Evolutionary conservation across 495 filamentous ascomycete genomes (phyloP).

Genomic region (Penicillium maclennaniae): DNA sequence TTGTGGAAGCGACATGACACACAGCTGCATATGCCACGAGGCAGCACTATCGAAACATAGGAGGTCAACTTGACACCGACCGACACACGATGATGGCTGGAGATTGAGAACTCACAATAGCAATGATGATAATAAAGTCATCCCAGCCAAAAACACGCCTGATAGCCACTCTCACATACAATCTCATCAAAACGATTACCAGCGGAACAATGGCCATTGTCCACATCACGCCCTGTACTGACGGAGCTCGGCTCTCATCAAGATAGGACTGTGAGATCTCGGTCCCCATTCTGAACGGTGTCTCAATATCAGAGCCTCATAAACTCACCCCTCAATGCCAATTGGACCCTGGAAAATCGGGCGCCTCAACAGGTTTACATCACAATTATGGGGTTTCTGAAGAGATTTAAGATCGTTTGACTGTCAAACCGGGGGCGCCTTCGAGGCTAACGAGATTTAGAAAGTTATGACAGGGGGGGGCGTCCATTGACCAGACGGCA

Average conservation of each 20-base stretch:
- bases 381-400: background rate
- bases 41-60: constrained; percentile 6
- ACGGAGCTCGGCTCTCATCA: constrained; percentile 12
- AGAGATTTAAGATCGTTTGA: constrained; percentile 4
- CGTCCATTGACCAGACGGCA: background rate
- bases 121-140: constrained; percentile 21
- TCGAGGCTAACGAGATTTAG: background rate
- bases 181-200: constrained; percentile 18
- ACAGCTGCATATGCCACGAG: constrained; percentile 24
- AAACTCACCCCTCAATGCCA: background rate
- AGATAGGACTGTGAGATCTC: background rate
- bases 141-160: constrained; percentile 29
- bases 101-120: constrained; percentile 15
- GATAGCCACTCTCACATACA: constrained; percentile 22
- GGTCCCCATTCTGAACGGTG: background rate
- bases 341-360: background rate
- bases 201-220: constrained; percentile 20
- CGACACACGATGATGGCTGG: background rate
- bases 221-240: constrained; percentile 27
- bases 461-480: background rate
- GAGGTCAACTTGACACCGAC: background rate
- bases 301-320: background rate
- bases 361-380: background rate
- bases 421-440: background rate
- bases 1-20: constrained; percentile 18